A percentile compares a stretch with the other conserved stretches of the same genome.
phyloP scores from a whole-genome alignment of 805 yeast species.

The Candida golubevii region DNA sequence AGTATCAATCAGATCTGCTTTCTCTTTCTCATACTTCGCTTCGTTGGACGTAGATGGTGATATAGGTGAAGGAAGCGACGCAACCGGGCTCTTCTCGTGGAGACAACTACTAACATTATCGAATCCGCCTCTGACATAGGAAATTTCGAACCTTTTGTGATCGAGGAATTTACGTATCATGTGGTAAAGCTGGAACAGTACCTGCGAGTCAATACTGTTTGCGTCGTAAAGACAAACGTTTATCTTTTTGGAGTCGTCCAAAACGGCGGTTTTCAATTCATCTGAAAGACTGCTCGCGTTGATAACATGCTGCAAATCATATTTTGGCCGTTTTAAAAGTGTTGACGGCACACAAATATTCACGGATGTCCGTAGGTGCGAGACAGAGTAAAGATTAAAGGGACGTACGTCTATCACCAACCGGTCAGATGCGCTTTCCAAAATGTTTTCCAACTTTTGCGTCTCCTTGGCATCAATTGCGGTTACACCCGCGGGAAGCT shows the following conservation, averaged over 20 bases:
- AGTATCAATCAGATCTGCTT: background rate
- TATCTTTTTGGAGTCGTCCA: constrained; percentile 14
- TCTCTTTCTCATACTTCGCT: background rate
- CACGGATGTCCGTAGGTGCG: constrained; percentile 29
- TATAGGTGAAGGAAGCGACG: constrained; percentile 12
- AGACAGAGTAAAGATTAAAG: constrained; percentile 29
- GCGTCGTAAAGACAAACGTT: constrained; percentile 34
- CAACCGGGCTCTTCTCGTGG: constrained; percentile 6
- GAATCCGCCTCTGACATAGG: constrained; percentile 28
- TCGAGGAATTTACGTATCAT: constrained; percentile 28
- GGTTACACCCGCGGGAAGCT: constrained; percentile 11
- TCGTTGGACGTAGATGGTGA: constrained; percentile 1
- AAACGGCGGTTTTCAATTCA: constrained; percentile 17
- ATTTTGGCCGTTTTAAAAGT: constrained; percentile 35
- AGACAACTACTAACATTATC: constrained; percentile 9
- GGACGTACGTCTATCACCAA: constrained; percentile 38
- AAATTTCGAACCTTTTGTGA: constrained; percentile 20
- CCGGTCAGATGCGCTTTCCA: background rate
- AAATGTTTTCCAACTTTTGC: constrained; percentile 3
- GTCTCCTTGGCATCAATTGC: constrained; percentile 10
- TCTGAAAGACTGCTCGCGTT: constrained; percentile 27
- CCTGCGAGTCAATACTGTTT: constrained; percentile 17
- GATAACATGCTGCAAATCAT: constrained; percentile 29
- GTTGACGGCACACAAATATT: constrained; percentile 45
- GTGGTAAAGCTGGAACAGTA: constrained; percentile 30